Evolutionary conservation across 1,284 basidiomycete species (phyloP), one percentile per base, ranked within the genome.

Genomic region (Melampsora occidentalis): DNA sequence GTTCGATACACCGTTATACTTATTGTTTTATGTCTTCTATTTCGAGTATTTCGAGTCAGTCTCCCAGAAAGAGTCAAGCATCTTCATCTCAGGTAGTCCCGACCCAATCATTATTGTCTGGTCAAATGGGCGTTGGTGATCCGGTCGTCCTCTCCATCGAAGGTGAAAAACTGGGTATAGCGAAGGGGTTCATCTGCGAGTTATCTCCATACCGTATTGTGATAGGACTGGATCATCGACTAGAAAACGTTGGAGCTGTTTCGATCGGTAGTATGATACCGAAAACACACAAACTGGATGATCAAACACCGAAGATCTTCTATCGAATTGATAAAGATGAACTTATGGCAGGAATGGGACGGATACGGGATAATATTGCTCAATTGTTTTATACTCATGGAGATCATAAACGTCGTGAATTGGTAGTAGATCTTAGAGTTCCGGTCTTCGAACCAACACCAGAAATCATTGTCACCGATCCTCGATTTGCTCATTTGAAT

Each of bases 321-420:
- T 98, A 94, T 84, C 88, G 95, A 31, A 90, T 99, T 77, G 96
- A 99, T 86, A 92, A 90, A 81, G 97, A 99, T 82, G 96, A 99
- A 82, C 84, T 97, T 59, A 88, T 89, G 9, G 88, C 89, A 10
- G 93, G 94, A 0, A 91, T 98, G 89, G 89, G 89, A 62, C 87
- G 92, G 42, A 89, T 98, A 80, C 87, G 96, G 6, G 90, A 93
- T 79, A 98, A 97, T 81, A 88, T 99, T 39, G 91, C 94, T 0
- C 89, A 90, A 77, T 82, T 99, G 7, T 98, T 99, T 84, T 91
- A 93, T 81, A 89, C 89, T 1, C 88, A 90, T 72, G 83, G 86
- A 20, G 80, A 82, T 46, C 59, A 67, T 10, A 86, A 88, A 59
- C 85, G 89, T 6, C 84, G 92, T 16, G 85, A 87, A 78, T 86